phyloP scores from a whole-genome alignment of 106 monocot genomes.

The Ottelia alismoides region DNA sequence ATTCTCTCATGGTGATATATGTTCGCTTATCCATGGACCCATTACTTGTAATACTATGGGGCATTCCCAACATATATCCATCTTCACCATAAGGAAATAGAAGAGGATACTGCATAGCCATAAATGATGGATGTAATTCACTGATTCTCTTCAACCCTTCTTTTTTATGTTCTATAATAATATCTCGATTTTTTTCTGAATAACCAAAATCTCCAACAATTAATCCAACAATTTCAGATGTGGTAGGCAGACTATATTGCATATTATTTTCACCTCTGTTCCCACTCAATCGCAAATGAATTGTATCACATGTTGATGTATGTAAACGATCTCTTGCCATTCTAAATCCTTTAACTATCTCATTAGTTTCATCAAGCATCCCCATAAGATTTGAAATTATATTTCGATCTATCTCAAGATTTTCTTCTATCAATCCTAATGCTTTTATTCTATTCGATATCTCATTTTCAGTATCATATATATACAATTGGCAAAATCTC shows the following conservation, averaged over 20 bases:
- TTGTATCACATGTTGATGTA: too few species aligned
- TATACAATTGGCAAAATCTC: conserved; percentile 16
- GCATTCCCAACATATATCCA: conserved; percentile 2
- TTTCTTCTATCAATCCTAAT: neutral
- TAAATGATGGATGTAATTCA: conserved; percentile 8
- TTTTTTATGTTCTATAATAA: conserved; percentile 6
- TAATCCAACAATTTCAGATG: conserved; percentile 10
- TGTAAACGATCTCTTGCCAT: conserved; percentile 1
- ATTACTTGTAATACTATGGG: neutral
- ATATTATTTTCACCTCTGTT: neutral
- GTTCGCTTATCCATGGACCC: neutral
- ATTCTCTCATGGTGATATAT: conserved; percentile 8
- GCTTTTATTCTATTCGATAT: conserved; percentile 1
- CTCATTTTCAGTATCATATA: conserved; percentile 21
- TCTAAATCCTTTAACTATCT: conserved; percentile 1
- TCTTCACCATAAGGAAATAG: conserved; percentile 21
- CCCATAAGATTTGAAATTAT: neutral
- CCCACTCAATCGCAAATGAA: neutral
- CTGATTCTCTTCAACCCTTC: conserved; percentile 2
- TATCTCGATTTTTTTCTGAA: conserved; percentile 2
- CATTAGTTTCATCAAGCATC: conserved; percentile 13
- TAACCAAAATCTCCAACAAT: conserved; percentile 1
- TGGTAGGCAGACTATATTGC: neutral
- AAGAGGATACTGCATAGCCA: conserved; percentile 21
- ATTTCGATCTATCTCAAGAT: neutral